These are phyloP conservation scores for Chenopodium quinoa DNA, from an alignment of 148 eudicot genomes.

Conservation along the genomic window DNA sequence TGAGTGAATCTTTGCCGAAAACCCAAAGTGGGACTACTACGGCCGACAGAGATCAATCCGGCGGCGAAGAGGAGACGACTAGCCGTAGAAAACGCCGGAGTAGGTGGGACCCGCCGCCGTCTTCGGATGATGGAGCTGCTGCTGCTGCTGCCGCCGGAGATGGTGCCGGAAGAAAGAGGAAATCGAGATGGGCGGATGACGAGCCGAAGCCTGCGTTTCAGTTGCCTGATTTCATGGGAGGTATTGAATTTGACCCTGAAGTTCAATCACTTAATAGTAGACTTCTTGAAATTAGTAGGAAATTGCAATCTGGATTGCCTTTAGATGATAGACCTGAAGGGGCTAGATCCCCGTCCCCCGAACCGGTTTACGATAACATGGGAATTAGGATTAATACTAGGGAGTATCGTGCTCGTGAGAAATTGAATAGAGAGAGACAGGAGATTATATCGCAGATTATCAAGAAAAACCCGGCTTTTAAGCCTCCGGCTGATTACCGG, in stretches of 20 bases:
- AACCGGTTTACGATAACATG: conserved; percentile 77
- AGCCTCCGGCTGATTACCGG: conserved; percentile 84
- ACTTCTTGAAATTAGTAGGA: conserved; percentile 68
- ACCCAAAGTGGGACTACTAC: conserved; percentile 44
- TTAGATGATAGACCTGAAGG: conserved; percentile 85
- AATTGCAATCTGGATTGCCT: conserved; percentile 60
- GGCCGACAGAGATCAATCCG: conserved; percentile 50
- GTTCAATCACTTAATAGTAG: conserved; percentile 65
- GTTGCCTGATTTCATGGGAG: conserved; percentile 88
- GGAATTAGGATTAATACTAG: conserved; percentile 84
- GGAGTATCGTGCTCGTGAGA: conserved; percentile 77
- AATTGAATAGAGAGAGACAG: conserved; percentile 63
- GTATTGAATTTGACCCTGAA: conserved; percentile 81
- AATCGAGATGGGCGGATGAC: conserved; percentile 80
- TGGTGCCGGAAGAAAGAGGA: conserved; percentile 53
- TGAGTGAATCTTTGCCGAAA: conserved; percentile 8
- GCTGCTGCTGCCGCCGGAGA: conserved; percentile 17
- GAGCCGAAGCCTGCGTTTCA: conserved; percentile 64
- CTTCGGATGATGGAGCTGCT: conserved; percentile 25
- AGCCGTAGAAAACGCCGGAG: conserved; percentile 63
- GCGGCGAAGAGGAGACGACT: conserved; percentile 74
- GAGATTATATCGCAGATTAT: conserved; percentile 74
- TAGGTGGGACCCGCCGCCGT: conserved; percentile 83
- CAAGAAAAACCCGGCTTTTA: conserved; percentile 74
- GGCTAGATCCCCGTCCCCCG: conserved; percentile 89